These are phyloP conservation scores for Leonotis leonurus DNA, from an alignment of 257 asterid species.

Conservation along the genomic window DNA sequence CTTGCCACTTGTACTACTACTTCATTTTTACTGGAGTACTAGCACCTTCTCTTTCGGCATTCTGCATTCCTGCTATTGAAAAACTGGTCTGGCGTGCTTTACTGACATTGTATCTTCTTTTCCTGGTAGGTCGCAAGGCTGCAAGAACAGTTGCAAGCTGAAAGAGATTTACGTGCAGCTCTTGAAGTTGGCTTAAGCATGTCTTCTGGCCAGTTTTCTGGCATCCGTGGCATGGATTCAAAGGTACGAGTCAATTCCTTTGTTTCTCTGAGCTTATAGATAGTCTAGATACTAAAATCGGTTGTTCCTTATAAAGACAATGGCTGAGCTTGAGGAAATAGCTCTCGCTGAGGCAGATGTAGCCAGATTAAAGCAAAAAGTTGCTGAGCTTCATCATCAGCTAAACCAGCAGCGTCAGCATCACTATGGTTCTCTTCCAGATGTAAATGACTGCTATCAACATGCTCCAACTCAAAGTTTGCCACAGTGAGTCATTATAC, in stretches of 20 bases:
- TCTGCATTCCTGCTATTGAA: background rate
- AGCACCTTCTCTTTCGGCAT: background rate
- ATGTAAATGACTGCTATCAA: constrained; percentile 54
- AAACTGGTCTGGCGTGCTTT: background rate
- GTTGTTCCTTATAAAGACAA: constrained; percentile 49
- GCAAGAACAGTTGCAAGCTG: constrained; percentile 98
- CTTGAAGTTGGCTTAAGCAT: constrained; percentile 92
- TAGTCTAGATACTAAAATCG: constrained; percentile 13
- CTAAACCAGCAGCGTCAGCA: constrained; percentile 93
- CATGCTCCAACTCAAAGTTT: constrained; percentile 46
- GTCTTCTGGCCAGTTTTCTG: constrained; percentile 77
- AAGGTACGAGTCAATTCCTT: constrained; percentile 46
- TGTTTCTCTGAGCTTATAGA: constrained; percentile 4
- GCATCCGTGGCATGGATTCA: constrained; percentile 82
- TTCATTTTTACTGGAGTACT: background rate
- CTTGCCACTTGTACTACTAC: background rate
- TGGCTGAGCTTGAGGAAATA: constrained; percentile 97
- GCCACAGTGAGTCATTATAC: constrained; percentile 50
- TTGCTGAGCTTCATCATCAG: constrained; percentile 95
- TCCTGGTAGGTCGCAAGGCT: constrained; percentile 73
- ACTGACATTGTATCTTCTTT: constrained; percentile 15
- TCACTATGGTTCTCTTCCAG: constrained; percentile 74
- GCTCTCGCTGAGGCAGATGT: constrained; percentile 99
- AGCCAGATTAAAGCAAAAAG: constrained; percentile 90
- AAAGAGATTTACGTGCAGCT: constrained; percentile 93